Evolutionary conservation across 2,329 filamentous ascomycete genomes (phyloP).

Genomic region (Fusarium mundagurra): DNA sequence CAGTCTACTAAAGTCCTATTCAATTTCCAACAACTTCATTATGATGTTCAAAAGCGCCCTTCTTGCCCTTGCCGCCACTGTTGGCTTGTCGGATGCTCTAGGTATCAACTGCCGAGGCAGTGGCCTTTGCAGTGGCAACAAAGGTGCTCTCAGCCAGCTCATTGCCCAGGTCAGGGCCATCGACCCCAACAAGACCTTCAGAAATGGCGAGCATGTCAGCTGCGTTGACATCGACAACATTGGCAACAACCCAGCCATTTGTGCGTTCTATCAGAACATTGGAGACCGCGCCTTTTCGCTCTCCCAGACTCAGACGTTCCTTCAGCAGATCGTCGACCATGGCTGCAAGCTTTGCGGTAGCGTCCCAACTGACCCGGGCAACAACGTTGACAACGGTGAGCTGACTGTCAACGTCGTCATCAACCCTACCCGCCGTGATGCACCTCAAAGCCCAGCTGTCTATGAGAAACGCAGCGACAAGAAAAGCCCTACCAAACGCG

Average conservation of each 20-base stretch:
- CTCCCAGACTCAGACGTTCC: not conserved
- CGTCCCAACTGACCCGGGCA: not conserved
- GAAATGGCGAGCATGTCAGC: not conserved
- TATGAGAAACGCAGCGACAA: not conserved
- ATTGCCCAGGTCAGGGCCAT: not conserved
- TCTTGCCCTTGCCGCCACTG: not conserved
- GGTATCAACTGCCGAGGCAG: slow-evolving; percentile 4
- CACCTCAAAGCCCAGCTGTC: not conserved
- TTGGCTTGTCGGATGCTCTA: not conserved
- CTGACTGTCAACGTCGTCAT: not conserved
- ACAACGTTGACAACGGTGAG: not conserved
- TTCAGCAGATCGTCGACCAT: not conserved
- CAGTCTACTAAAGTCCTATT: not conserved
- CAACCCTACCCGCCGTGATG: not conserved
- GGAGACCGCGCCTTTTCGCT: not conserved
- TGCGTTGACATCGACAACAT: not conserved
- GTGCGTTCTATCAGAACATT: not conserved
- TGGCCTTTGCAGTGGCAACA: not conserved
- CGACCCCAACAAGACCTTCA: not conserved
- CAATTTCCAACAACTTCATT: not conserved
- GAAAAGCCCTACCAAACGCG: not conserved
- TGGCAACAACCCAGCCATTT: not conserved
- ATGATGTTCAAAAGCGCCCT: not conserved
- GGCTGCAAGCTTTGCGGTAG: not conserved
- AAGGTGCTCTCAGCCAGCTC: not conserved